Conservation (phyloP, 306 rosid genomes). For the Sindora glabra region DNA sequence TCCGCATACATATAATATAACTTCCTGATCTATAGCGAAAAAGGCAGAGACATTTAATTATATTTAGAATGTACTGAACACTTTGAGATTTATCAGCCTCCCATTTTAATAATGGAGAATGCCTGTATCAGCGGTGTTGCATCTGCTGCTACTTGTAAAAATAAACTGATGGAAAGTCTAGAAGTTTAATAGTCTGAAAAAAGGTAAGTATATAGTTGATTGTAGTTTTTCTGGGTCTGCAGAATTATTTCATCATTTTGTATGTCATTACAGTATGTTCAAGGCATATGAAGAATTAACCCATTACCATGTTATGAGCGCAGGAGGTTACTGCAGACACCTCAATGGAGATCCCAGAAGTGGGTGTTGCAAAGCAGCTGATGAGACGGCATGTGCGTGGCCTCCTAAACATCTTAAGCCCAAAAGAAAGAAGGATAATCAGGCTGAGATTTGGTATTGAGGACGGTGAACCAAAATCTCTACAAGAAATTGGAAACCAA, state of each 20-base stretch:
- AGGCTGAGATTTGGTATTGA: conserved; percentile 79
- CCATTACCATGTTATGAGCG: no score
- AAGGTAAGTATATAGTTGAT: not conserved
- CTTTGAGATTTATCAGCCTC: not conserved
- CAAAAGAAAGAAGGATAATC: conserved; percentile 56
- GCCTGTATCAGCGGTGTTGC: not conserved
- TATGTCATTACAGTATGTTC: no score
- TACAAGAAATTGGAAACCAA: conserved; percentile 52
- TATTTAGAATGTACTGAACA: not conserved
- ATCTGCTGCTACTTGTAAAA: not conserved
- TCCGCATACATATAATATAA: not conserved
- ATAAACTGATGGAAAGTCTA: not conserved
- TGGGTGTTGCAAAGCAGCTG: conserved; percentile 52
- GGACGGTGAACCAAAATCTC: conserved; percentile 54
- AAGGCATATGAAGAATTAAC: not conserved
- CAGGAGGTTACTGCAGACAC: conserved; percentile 89
- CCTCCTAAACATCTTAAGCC: conserved; percentile 49
- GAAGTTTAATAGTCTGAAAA: conserved; percentile 2
- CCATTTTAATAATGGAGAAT: not conserved
- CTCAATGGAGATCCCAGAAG: conserved; percentile 52
- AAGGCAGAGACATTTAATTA: not conserved
- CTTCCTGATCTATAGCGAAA: not conserved
- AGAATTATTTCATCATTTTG: no score
- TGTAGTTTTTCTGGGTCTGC: no score
- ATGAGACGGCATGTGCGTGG: conserved; percentile 70